Evolutionary conservation across 345 rosid species (phyloP), one percentile per base, ranked within the genome.

Genomic region (Chamaenerion angustifolium): DNA sequence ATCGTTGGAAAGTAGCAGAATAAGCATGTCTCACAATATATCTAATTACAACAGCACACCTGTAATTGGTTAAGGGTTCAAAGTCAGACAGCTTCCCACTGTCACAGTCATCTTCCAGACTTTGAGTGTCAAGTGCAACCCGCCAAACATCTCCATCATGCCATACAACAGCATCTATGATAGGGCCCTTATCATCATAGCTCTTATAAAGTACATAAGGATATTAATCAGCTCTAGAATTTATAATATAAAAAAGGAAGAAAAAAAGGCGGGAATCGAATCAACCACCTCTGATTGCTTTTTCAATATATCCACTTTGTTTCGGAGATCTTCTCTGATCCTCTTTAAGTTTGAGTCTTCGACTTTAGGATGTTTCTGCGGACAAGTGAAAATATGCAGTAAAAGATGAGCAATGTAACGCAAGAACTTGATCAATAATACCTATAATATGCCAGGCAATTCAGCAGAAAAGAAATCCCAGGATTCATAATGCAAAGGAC

Each of bases 71-170:
- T 46, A 87, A 71, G 43, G 95, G 95, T 49, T 62, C 40, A 53
- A 84, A 92, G 62, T 74, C 75, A 59, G 93, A 82, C 41, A 92
- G 88, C 67, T 74, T 83, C 64, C 98, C 96, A 58, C 75, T 56
- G 49, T 78, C 79, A 61, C 82, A 71, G 67, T 76, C 82, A 67
- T 84, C 81, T 74, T 80, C 96, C 46, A 92, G 78, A 64, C 72
- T 84, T 59, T 80, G 98, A 7, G 95, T 87, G 63, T 92, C 98
- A 64, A 92, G 83, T 50, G 96, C 96, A 65, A 61, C 95, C 75
- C 96, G 80, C 96, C 98, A 92, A 40, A 79, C 68, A 62, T 84
- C 90, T 46, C 95, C 98, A 61, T 92, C 96, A 67, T 92, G 76
- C 98, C 98, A 92, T 41, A 82, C 95, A 65, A 84, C 88, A 72